These are phyloP conservation scores for Bullera alba DNA, from an alignment of 768 basidiomycete genomes.

Conservation along the genomic window DNA sequence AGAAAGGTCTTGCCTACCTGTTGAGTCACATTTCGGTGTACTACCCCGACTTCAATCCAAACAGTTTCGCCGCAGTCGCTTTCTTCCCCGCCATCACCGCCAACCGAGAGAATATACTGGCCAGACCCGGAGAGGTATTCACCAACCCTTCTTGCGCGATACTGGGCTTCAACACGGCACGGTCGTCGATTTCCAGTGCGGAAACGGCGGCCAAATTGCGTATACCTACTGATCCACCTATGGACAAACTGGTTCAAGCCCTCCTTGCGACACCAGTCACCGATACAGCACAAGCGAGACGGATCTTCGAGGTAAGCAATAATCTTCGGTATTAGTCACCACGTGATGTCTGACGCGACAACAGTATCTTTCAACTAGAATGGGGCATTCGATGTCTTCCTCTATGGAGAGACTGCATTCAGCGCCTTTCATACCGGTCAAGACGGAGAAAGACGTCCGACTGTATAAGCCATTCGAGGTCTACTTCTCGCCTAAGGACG, in stretches of 20 bases:
- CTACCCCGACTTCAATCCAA: conserved; percentile 45
- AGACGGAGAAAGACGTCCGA: conserved; percentile 10
- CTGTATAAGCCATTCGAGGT: conserved; percentile 33
- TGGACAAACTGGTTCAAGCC: conserved; percentile 55
- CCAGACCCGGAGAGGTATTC: conserved; percentile 65
- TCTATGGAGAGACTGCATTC: conserved; percentile 58
- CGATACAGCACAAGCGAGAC: conserved; percentile 53
- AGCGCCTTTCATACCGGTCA: conserved; percentile 60
- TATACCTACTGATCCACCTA: conserved; percentile 63
- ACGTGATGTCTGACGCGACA: neutral
- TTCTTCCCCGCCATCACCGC: conserved; percentile 71
- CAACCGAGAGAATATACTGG: conserved; percentile 52
- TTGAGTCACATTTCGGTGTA: conserved; percentile 62
- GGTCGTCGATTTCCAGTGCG: conserved; percentile 18
- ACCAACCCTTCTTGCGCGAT: conserved; percentile 59
- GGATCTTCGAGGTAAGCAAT: conserved; percentile 62
- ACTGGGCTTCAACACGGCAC: conserved; percentile 69
- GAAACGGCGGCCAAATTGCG: conserved; percentile 61
- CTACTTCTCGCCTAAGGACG: conserved; percentile 38
- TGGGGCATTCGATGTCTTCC: conserved; percentile 20
- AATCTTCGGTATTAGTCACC: neutral
- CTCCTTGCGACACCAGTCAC: conserved; percentile 59
- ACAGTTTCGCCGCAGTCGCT: conserved; percentile 50
- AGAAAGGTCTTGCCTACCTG: conserved; percentile 69
- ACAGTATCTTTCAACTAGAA: conserved; percentile 29